A percentile compares a stretch with the other conserved stretches of the same genome.
These are phyloP conservation scores for Tolypocladium paradoxum DNA, from an alignment of 2,329 filamentous ascomycete genomes.

Conservation along the genomic window DNA sequence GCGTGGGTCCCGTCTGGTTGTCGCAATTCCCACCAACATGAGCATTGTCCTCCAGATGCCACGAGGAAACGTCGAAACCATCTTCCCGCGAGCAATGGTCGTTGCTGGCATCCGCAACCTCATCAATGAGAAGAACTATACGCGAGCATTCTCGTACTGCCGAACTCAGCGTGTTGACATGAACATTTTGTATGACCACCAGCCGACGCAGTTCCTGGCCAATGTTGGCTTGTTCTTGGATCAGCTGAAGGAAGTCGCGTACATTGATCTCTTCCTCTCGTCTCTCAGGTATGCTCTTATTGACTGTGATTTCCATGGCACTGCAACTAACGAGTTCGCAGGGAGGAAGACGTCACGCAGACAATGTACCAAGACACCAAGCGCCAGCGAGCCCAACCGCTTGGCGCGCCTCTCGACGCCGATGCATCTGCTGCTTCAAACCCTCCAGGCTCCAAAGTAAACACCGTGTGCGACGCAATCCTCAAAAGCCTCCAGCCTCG, in stretches of 20 bases:
- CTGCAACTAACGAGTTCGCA: conserved; percentile 21
- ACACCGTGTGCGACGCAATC: conserved; percentile 79
- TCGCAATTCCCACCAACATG: conserved; percentile 80
- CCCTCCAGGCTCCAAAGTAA: conserved; percentile 53
- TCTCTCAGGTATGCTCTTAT: conserved; percentile 55
- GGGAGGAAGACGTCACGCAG: conserved; percentile 84
- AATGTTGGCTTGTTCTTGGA: conserved; percentile 69
- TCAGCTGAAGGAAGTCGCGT: conserved; percentile 70
- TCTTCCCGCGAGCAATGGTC: conserved; percentile 86
- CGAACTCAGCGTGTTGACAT: conserved; percentile 91
- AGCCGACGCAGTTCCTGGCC: conserved; percentile 72
- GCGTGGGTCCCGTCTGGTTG: conserved; percentile 75
- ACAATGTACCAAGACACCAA: conserved; percentile 90
- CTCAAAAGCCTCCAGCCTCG: conserved; percentile 54
- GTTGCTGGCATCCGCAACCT: conserved; percentile 76
- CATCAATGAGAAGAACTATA: conserved; percentile 73
- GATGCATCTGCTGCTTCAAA: conserved; percentile 8
- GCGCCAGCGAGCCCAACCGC: conserved; percentile 18
- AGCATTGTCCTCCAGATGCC: conserved; percentile 89
- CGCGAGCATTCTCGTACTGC: conserved; percentile 74
- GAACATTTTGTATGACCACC: conserved; percentile 93
- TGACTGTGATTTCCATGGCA: background rate
- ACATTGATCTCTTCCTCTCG: conserved; percentile 85
- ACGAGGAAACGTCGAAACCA: conserved; percentile 87
- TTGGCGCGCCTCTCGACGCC: conserved; percentile 1